Base-by-base conservation (phyloP, 352 stramenopile genomes). In the Stramenopiles sp. region DNA sequence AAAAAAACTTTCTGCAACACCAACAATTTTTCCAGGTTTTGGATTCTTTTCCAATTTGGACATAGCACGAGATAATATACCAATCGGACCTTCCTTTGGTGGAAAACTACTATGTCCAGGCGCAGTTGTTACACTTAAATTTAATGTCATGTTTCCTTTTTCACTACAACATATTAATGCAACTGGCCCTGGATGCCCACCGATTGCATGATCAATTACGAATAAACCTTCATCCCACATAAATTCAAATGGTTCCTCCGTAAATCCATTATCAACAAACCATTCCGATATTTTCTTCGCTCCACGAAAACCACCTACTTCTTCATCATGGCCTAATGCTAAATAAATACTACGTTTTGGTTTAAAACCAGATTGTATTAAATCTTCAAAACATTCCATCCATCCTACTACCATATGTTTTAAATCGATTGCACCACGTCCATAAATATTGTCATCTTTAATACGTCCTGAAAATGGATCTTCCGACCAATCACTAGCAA, bases 271-370 rank as follows among this genome's bases (percentile, higher is more conserved):
- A 7, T 32, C 32, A 30, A 81, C 74, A 33, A 84, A 78, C 43
- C 80, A 53, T 7, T 69, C 31, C 6, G 79, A 32, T 74, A 84
- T 84, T 7, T 82, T 32, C 63, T 31, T 23, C 7, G 81, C 81
- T 6, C 81, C 81, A 1, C 82, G 63, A 30, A 53, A 13, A 23
- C 81, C 81, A 30, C 81, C 80, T 38, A 84, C 78, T 32, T 84
- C 81, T 38, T 84, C 81, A 43, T 84, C 81, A 32, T 84, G 81
- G n/a, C 81, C 81, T 0, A 84, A 81, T 0, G 81, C 81, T 6
- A 85, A 20, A 32, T 80, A 83, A 32, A 84, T 63, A 0, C 78
- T 84, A 1, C 81, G 78, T 31, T n/a, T 33, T 6, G 81, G 81
- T 33, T 78, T 31, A n/a, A 84, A 78, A 4, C 81, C 81, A 7